Conservation (phyloP, 2,329 filamentous ascomycete species). For the Drechslerella stenobrocha region DNA sequence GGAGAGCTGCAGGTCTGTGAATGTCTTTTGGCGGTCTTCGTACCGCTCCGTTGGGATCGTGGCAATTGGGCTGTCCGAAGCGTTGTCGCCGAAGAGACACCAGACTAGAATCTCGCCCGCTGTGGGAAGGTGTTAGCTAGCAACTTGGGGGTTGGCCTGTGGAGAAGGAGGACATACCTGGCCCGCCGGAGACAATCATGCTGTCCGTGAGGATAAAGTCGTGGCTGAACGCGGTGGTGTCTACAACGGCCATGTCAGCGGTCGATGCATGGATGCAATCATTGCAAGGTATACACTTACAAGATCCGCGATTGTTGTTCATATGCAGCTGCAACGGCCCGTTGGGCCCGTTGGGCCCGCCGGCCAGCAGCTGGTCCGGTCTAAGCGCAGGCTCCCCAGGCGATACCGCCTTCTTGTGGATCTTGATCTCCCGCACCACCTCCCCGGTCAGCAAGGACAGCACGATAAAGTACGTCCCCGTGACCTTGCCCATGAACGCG, state of each 20-base stretch:
- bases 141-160: constrained; percentile 15
- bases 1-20: constrained; percentile 47
- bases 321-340: constrained; percentile 21
- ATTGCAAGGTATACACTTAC: constrained; percentile 16
- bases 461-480: constrained; percentile 52
- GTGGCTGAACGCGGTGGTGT: constrained; percentile 53
- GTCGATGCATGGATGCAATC: background rate
- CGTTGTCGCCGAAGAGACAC: constrained; percentile 32
- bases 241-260: constrained; percentile 14
- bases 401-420: constrained; percentile 46
- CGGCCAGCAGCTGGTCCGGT: constrained; percentile 3
- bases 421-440: constrained; percentile 37
- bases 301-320: constrained; percentile 26
- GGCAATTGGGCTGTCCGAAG: constrained; percentile 49
- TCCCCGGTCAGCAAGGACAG: constrained; percentile 41
- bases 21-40: constrained; percentile 34
- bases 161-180: constrained; percentile 37
- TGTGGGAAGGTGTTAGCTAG: constrained; percentile 27
- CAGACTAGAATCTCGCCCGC: constrained; percentile 42
- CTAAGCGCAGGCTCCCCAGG: constrained; percentile 17
- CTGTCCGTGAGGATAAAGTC: constrained; percentile 53
- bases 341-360: constrained; percentile 11
- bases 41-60: constrained; percentile 50
- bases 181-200: constrained; percentile 52
- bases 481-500: constrained; percentile 51